Conservation (phyloP, 352 stramenopile genomes). For the Phytophthora syringae region DNA sequence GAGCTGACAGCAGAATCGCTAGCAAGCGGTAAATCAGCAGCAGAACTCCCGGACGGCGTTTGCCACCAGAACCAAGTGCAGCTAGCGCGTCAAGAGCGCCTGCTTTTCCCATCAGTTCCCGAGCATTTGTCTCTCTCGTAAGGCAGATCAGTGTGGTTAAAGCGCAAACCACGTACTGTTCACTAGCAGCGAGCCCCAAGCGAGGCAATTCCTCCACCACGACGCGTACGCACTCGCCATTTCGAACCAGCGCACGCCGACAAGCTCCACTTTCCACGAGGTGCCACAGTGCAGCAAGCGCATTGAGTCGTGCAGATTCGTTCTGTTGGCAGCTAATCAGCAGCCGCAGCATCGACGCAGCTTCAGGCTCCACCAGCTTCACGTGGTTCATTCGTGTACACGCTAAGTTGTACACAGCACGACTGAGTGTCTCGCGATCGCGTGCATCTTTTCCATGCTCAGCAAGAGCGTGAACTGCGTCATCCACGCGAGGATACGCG, state of each 20-base stretch:
- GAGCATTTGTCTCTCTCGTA: constrained; percentile 31
- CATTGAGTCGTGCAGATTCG: constrained; percentile 48
- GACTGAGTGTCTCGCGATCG: constrained; percentile 57
- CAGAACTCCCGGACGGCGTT: constrained; percentile 17
- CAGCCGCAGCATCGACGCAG: constrained; percentile 39
- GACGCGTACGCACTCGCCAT: constrained; percentile 47
- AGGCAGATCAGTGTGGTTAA: constrained; percentile 50
- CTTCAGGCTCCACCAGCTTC: constrained; percentile 72
- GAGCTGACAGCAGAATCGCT: constrained; percentile 56
- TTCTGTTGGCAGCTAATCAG: constrained; percentile 36
- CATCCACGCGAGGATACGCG: constrained; percentile 71
- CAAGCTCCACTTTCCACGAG: constrained; percentile 60
- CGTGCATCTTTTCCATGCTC: constrained; percentile 52
- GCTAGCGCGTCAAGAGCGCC: constrained; percentile 50
- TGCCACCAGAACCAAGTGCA: constrained; percentile 25
- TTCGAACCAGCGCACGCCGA: constrained; percentile 50
- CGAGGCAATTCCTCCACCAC: constrained; percentile 56
- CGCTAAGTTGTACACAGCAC: constrained; percentile 72
- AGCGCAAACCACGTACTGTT: constrained; percentile 50
- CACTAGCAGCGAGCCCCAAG: constrained; percentile 17
- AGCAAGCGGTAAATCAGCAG: constrained; percentile 57
- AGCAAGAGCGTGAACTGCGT: constrained; percentile 65
- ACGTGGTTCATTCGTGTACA: constrained; percentile 66
- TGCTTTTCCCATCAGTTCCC: constrained; percentile 49
- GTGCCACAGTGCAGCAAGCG: constrained; percentile 56